These are phyloP conservation scores for Mycosphaerella arachidis DNA, from an alignment of 2,329 filamentous ascomycete species.

Conservation along the genomic window DNA sequence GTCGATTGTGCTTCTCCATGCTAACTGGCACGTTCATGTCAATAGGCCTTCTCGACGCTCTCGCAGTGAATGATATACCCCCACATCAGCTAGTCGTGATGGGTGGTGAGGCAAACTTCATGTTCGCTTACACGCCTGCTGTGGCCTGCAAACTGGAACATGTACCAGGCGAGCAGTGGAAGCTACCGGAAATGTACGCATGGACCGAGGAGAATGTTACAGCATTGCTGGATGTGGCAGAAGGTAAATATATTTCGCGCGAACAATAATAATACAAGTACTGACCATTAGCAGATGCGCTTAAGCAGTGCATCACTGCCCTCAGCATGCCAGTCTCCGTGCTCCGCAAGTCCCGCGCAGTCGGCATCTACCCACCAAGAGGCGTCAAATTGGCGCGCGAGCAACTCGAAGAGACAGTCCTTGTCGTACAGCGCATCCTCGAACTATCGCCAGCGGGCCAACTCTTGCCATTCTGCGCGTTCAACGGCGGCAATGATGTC, in stretches of 20 bases:
- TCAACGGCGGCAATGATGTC: constrained; percentile 95
- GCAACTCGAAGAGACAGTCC: constrained; percentile 85
- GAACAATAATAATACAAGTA: no score
- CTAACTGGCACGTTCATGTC: no score
- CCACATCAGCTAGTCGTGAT: constrained; percentile 83
- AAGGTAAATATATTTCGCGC: constrained; percentile 37
- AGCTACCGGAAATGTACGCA: constrained; percentile 69
- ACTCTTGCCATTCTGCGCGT: constrained; percentile 85
- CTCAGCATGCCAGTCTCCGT: constrained; percentile 75
- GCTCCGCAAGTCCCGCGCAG: constrained; percentile 75
- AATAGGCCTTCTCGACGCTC: constrained; percentile 67
- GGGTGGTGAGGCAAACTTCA: constrained; percentile 93
- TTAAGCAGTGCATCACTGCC: constrained; percentile 74
- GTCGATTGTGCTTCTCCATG: no score
- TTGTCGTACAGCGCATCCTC: constrained; percentile 88
- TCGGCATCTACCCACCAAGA: constrained; percentile 45
- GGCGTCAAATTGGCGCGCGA: constrained; percentile 64
- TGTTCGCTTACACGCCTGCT: constrained; percentile 70
- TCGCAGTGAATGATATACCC: constrained; percentile 62
- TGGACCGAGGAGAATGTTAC: constrained; percentile 76
- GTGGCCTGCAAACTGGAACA: constrained; percentile 64
- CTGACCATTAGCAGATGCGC: constrained; percentile 47
- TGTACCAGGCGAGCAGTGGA: constrained; percentile 63
- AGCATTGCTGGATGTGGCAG: constrained; percentile 80
- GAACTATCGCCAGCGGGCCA: constrained; percentile 70